phyloP scores from a whole-genome alignment of 352 stramenopile genomes.

The Plasmopara muralis region DNA sequence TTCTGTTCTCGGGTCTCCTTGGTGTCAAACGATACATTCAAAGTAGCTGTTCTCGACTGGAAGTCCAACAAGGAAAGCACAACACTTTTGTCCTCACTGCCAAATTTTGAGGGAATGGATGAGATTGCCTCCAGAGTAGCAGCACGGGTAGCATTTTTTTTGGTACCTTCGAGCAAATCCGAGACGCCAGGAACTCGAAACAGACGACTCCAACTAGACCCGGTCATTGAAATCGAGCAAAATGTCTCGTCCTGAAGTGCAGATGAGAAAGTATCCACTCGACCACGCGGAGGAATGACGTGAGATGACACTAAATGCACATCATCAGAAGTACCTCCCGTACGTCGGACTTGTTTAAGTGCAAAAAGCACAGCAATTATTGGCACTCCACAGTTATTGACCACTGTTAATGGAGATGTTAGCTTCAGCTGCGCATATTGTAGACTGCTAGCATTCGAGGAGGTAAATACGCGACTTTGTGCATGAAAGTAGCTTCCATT shows the following conservation, averaged over 20 bases:
- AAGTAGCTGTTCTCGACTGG: constrained; percentile 42
- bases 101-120: constrained; percentile 7
- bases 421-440: constrained; percentile 67
- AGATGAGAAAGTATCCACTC: constrained; percentile 53
- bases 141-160: constrained; percentile 1
- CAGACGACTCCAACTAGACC: constrained; percentile 72
- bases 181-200: constrained; percentile 46
- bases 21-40: constrained; percentile 55
- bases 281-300: constrained; percentile 39
- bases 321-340: constrained; percentile 46
- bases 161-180: constrained; percentile 7
- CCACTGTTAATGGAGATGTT: constrained; percentile 55
- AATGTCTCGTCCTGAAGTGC: constrained; percentile 73
- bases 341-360: constrained; percentile 68
- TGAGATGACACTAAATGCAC: constrained; percentile 68
- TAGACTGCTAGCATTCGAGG: constrained; percentile 55
- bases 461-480: constrained; percentile 50
- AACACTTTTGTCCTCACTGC: constrained; percentile 25
- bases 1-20: constrained; percentile 38
- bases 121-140: constrained; percentile 13
- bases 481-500: constrained; percentile 73
- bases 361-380: constrained; percentile 67
- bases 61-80: constrained; percentile 57
- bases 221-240: constrained; percentile 70
- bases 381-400: constrained; percentile 73